phyloP scores from a whole-genome alignment of 164 flowering plant species.

The Cinnamomum micranthum region DNA sequence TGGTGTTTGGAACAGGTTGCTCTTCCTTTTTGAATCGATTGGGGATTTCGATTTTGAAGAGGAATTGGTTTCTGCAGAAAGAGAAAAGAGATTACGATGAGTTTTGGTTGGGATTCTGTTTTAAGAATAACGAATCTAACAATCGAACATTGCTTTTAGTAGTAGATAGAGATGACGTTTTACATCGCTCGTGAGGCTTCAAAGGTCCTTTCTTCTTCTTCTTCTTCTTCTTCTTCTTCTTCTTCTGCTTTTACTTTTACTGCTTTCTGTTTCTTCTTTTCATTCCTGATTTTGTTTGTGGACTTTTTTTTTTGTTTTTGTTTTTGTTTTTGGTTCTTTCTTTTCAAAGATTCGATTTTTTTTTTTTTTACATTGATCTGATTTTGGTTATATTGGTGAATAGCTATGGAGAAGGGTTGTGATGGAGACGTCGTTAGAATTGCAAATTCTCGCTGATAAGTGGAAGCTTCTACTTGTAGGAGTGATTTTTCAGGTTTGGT shows the following conservation, averaged over 20 bases:
- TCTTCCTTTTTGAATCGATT: too few species aligned
- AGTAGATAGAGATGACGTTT: slow-evolving; percentile 52
- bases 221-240: neutral
- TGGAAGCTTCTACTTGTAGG: slow-evolving; percentile 90
- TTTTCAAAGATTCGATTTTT: neutral
- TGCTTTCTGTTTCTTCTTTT: neutral
- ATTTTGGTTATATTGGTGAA: slow-evolving; percentile 10
- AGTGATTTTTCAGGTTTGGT: slow-evolving; percentile 69
- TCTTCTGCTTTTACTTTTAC: neutral
- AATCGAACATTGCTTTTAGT: too few species aligned
- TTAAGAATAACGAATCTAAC: too few species aligned
- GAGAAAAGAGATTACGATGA: too few species aligned
- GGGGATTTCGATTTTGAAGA: too few species aligned
- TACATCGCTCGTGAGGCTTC: slow-evolving; percentile 93
- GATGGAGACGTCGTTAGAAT: slow-evolving; percentile 61
- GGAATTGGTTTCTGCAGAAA: too few species aligned
- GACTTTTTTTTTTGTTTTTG: neutral
- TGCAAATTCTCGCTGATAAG: slow-evolving; percentile 66
- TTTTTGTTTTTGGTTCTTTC: neutral
- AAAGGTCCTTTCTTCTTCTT: slow-evolving; percentile 46
- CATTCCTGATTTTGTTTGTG: neutral
- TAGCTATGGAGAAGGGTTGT: slow-evolving; percentile 91
- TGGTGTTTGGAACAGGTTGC: too few species aligned
- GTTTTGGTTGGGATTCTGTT: too few species aligned
- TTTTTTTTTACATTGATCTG: slow-evolving; percentile 1